These are phyloP conservation scores for Hygrocybe punicea DNA, from an alignment of 768 basidiomycete species.

Conservation along the genomic window DNA sequence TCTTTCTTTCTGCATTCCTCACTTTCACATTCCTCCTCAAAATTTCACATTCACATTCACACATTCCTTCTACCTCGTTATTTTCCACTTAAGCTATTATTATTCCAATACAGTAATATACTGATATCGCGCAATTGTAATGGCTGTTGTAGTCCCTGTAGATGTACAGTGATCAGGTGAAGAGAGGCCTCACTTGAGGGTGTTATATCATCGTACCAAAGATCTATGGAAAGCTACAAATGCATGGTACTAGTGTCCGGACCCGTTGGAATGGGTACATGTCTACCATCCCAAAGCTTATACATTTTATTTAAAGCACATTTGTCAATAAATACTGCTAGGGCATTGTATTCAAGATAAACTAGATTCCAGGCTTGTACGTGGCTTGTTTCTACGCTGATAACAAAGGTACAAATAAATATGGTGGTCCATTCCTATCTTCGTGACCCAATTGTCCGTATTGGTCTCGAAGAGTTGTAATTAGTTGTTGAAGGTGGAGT, in stretches of 20 bases:
- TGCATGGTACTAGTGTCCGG: no score
- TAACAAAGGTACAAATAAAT: not conserved
- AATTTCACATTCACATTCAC: no score
- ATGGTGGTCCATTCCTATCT: not conserved
- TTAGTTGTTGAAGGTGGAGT: not conserved
- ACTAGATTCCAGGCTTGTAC: no score
- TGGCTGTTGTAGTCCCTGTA: not conserved
- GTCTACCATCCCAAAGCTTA: no score
- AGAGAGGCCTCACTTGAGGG: not conserved
- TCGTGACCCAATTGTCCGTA: not conserved
- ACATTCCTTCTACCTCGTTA: not conserved
- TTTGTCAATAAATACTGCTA: no score
- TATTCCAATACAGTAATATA: not conserved
- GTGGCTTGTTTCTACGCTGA: not conserved
- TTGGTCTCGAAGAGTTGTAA: not conserved
- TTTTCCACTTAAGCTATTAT: not conserved
- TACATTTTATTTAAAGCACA: no score
- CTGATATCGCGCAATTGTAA: not conserved
- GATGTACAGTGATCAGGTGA: not conserved
- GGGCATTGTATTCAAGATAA: no score
- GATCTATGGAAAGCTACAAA: no score
- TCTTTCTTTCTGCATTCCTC: not conserved
- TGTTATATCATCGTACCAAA: not conserved
- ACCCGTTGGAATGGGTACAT: no score
- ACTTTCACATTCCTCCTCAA: not conserved